These are phyloP conservation scores for Setaria italica DNA, from an alignment of 202 grass and related monocot species.

Conservation along the genomic window DNA sequence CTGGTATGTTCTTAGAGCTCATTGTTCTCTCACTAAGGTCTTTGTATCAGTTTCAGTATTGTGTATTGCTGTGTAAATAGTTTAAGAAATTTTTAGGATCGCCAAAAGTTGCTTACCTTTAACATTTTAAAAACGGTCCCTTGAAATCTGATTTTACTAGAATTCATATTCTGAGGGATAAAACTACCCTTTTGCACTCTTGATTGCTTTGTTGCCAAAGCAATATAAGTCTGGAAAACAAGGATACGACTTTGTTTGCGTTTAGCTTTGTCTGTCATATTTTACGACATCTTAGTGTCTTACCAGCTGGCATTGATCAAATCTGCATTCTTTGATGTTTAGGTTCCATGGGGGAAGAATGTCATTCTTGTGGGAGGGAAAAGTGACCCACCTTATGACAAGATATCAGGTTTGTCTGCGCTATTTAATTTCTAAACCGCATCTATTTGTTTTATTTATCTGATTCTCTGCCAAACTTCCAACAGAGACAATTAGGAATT, in stretches of 20 bases:
- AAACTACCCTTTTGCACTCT: background rate
- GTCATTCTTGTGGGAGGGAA: conserved; percentile 94
- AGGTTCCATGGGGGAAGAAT: conserved; percentile 94
- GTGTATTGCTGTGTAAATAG: background rate
- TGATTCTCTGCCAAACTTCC: conserved; percentile 44
- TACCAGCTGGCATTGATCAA: conserved; percentile 4
- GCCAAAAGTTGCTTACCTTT: background rate
- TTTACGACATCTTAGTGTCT: background rate
- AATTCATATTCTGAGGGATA: background rate
- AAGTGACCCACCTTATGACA: conserved; percentile 81
- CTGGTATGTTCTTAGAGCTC: conserved; percentile 71
- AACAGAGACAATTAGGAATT: conserved; percentile 38
- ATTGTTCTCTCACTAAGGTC: conserved; percentile 34
- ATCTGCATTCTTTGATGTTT: conserved; percentile 6
- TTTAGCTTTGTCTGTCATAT: conserved; percentile 11
- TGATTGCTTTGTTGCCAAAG: background rate
- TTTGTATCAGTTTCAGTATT: background rate
- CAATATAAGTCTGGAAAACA: background rate
- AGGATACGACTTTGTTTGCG: background rate
- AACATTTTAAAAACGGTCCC: background rate
- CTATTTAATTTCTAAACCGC: conserved; percentile 31
- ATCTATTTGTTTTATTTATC: conserved; percentile 21
- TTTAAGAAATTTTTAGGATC: conserved; percentile 1
- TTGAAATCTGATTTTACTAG: conserved; percentile 17
- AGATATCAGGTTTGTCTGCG: conserved; percentile 72